Percentiles rank a stretch among this genome's conserved stretches.
These are phyloP conservation scores for Penicillium verrucosum DNA, from an alignment of 2,329 filamentous ascomycete species.

Conservation along the genomic window DNA sequence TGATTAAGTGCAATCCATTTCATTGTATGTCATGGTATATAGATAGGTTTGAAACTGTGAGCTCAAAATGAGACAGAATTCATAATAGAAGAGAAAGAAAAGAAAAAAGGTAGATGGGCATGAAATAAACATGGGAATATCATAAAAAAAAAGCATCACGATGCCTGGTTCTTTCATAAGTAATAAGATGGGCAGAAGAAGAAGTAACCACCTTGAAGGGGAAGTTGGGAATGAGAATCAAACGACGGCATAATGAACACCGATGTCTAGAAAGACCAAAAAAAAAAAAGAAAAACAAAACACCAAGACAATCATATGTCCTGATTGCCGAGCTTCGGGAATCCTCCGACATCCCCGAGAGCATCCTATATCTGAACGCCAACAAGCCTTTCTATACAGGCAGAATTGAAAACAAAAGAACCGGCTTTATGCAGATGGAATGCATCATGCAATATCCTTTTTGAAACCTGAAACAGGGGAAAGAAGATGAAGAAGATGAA, in stretches of 20 bases:
- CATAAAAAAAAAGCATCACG: conserved; percentile 6
- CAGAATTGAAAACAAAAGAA: conserved; percentile 1
- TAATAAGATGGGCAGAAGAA: background rate
- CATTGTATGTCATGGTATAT: conserved; percentile 5
- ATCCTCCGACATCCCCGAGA: conserved; percentile 2
- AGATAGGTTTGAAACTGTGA: conserved; percentile 1
- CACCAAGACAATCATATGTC: background rate
- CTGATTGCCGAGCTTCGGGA: background rate
- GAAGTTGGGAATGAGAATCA: background rate
- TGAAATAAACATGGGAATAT: conserved; percentile 5
- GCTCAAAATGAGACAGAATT: background rate
- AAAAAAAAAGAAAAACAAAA: background rate
- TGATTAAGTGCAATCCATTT: background rate
- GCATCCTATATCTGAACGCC: conserved; percentile 25
- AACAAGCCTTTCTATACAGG: conserved; percentile 19
- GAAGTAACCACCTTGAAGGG: background rate
- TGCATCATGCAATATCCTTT: conserved; percentile 4
- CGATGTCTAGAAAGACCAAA: background rate
- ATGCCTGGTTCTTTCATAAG: background rate
- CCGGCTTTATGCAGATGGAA: background rate
- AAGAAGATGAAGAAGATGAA: background rate
- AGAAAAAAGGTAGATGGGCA: background rate
- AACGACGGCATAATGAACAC: background rate
- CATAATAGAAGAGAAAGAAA: background rate
- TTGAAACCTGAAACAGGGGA: background rate